Conservation (phyloP, 495 filamentous ascomycete species). For the Penicillium arizonense region DNA sequence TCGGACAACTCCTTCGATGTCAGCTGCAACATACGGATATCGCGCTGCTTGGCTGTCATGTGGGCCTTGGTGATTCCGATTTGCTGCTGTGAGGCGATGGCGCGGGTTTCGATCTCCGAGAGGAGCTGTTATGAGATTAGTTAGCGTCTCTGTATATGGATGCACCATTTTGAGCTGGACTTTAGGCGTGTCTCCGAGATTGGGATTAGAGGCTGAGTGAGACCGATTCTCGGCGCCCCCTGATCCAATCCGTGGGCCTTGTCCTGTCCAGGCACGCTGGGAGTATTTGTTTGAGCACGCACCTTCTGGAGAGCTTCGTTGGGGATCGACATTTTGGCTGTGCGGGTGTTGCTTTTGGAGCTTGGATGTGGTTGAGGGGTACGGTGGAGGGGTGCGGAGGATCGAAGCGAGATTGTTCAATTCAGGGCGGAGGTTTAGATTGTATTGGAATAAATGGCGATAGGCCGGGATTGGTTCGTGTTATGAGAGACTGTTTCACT, state of each 20-base stretch:
- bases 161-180: background rate
- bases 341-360: conserved; percentile 4
- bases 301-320: conserved; percentile 96
- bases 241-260: no score
- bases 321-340: conserved; percentile 80
- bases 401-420: background rate
- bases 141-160: conserved; percentile 9
- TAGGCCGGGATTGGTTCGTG: background rate
- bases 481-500: background rate
- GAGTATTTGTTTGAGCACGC: conserved; percentile 6
- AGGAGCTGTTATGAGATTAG: conserved; percentile 61
- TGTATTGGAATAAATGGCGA: background rate
- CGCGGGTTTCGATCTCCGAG: conserved; percentile 90
- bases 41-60: conserved; percentile 81
- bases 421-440: background rate
- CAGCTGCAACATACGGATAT: conserved; percentile 83
- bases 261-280: no score
- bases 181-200: no score
- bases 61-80: conserved; percentile 84
- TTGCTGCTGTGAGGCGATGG: conserved; percentile 84
- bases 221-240: background rate
- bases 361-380: conserved; percentile 9
- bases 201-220: background rate
- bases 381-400: conserved; percentile 12
- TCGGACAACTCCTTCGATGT: conserved; percentile 78